Percentiles rank a stretch among this genome's conserved stretches.
Conservation (phyloP, 75 land plant species). For the Pinus taeda region DNA sequence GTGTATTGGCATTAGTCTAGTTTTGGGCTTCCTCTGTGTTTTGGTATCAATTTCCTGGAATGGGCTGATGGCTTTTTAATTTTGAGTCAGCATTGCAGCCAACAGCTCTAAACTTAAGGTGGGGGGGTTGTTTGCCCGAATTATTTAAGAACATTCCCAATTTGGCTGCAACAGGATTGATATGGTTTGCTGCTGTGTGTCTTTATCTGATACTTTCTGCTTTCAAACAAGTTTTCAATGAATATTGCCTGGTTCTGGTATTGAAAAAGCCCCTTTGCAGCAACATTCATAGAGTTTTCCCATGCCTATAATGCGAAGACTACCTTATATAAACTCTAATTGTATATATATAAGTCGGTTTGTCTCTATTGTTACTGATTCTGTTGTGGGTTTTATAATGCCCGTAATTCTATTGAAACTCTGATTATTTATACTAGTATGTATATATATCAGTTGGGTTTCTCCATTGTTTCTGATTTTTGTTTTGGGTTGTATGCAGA, state of each 20-base stretch:
- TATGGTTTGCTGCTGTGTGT: background rate
- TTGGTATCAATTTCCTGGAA: background rate
- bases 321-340: background rate
- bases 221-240: background rate
- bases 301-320: background rate
- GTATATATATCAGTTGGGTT: background rate
- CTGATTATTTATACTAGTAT: too few relatives aligned
- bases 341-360: too few relatives aligned
- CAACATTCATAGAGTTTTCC: background rate
- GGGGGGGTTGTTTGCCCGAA: background rate
- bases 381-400: background rate
- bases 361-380: background rate
- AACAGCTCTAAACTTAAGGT: background rate
- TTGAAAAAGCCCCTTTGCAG: background rate
- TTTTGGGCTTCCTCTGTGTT: background rate
- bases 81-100: conserved; percentile 1
- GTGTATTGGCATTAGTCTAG: background rate
- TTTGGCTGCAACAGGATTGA: background rate
- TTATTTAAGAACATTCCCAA: background rate
- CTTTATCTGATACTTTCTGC: background rate
- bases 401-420: too few relatives aligned
- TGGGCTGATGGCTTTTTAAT: background rate
- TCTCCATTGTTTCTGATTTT: background rate
- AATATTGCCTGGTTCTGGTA: background rate
- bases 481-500: conserved; percentile 5